A percentile compares a stretch with the other conserved stretches of the same genome.
Evolutionary conservation across 75 land plant species (phyloP).

Genomic region (Larix kaempferi): DNA sequence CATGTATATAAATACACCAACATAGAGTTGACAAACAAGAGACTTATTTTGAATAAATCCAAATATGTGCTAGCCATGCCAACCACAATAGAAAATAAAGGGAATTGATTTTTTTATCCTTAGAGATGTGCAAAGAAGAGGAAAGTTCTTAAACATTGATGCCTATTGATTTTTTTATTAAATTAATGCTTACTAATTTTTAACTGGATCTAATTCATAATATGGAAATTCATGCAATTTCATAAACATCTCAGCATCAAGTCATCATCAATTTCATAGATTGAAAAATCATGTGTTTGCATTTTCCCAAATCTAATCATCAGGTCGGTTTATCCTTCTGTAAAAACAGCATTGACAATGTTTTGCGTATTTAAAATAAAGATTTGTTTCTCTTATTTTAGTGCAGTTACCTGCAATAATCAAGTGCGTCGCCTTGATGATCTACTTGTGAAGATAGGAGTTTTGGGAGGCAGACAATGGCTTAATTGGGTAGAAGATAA

Average conservation of each 20-base stretch:
- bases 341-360: not conserved
- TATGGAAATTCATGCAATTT: not conserved
- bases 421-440: not conserved
- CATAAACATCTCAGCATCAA: not conserved
- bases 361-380: not conserved
- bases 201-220: not conserved
- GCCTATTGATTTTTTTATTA: not conserved
- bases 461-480: not conserved
- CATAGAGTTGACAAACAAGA: not conserved
- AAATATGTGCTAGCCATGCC: not conserved
- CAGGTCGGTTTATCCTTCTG: not conserved
- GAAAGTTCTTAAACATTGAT: not conserved
- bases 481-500: not conserved
- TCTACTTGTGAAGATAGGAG: not conserved
- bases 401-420: not conserved
- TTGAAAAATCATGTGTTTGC: not conserved
- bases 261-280: not conserved
- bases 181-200: not conserved
- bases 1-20: not conserved
- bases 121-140: not conserved
- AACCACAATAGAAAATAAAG: not conserved
- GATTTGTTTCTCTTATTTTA: not conserved
- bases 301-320: not conserved
- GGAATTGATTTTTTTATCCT: not conserved
- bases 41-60: not conserved